Base-by-base conservation (phyloP, 345 rosid genomes). In the Brassica carinata region DNA sequence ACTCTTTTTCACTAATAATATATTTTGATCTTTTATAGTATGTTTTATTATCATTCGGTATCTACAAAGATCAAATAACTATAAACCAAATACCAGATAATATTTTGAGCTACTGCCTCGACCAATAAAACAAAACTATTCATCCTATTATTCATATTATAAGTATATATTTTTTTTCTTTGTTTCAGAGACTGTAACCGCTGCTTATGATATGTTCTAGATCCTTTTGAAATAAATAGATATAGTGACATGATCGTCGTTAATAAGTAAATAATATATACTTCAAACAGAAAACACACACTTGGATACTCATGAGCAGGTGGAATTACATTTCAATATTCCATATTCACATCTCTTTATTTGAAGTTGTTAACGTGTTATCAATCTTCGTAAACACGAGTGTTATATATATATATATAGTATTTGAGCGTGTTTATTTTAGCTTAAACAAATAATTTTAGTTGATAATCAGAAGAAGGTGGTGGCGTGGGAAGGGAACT, bases 401-500 rank as follows among this genome's bases (percentile, higher is more conserved):
- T 17, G 45, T 75, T 19, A 5, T 64, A 23, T 38, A 3, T 23
- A 23, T 38, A 3, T 11, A 23, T 57, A n/a, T 9, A 69, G 23
- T 70, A 19, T 18, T 30, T 17, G 5, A 62, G 34, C 17, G 33
- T 62, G 38, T 69, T 77, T 17, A 40, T 17, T 45, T 62, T 30
- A 63, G 63, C 15, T 63, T 53, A 17, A 66, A 29, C 8, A 38
- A 2, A 27, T 62, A 11, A 62, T 11, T 62, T 11, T 27, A 73
- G 62, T 17, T 61, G 67, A 51, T 2, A 62, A 62, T 9, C 64
- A 74, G 40, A 11, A 26, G 82, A 38, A 72, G 73, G 27, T 72
- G 61, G 69, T 79, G 69, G 69, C 19, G 64, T 79, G 74, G 38
- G 63, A 79, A 73, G 68, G 75, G 11, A 69, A 45, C 67, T 11